Conservation (phyloP, 1,284 basidiomycete genomes). For the Blastosporella zonata region DNA sequence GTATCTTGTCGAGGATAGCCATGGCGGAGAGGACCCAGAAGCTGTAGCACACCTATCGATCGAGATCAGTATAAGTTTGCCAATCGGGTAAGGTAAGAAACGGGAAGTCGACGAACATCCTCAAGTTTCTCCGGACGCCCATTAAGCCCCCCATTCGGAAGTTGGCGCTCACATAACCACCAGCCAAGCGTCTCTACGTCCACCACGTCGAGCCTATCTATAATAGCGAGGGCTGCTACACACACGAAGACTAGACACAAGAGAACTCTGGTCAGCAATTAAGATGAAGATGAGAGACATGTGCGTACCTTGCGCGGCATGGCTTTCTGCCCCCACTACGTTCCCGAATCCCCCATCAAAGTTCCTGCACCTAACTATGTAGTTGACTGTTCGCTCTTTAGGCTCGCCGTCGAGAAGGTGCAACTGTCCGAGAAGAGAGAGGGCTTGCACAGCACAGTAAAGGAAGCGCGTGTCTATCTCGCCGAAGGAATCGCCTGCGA, state of each 20-base stretch:
- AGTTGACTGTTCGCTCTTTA: conserved; percentile 56
- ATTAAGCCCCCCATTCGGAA: conserved; percentile 92
- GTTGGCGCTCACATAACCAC: conserved; percentile 93
- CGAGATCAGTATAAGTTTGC: not conserved
- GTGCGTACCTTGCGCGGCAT: conserved; percentile 81
- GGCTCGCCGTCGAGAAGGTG: conserved; percentile 54
- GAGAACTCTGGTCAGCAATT: not conserved
- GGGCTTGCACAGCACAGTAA: conserved; percentile 80
- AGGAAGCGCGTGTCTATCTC: conserved; percentile 92
- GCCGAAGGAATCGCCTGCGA: conserved; percentile 88
- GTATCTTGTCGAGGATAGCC: conserved; percentile 79
- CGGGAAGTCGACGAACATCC: conserved; percentile 61
- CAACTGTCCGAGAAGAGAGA: conserved; percentile 80
- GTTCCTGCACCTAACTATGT: conserved; percentile 81
- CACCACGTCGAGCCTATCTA: conserved; percentile 77
- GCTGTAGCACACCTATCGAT: conserved; percentile 87
- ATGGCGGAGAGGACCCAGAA: conserved; percentile 95
- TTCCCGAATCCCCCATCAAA: conserved; percentile 96
- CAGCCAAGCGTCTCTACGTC: conserved; percentile 77
- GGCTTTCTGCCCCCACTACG: conserved; percentile 84
- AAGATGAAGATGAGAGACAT: not conserved
- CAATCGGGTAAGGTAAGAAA: not conserved
- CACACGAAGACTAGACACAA: conserved; percentile 81
- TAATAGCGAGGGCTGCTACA: conserved; percentile 82
- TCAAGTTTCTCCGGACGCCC: conserved; percentile 97